These are phyloP conservation scores for Pseudonectria foliicola DNA, from an alignment of 2,329 filamentous ascomycete species.

Conservation along the genomic window DNA sequence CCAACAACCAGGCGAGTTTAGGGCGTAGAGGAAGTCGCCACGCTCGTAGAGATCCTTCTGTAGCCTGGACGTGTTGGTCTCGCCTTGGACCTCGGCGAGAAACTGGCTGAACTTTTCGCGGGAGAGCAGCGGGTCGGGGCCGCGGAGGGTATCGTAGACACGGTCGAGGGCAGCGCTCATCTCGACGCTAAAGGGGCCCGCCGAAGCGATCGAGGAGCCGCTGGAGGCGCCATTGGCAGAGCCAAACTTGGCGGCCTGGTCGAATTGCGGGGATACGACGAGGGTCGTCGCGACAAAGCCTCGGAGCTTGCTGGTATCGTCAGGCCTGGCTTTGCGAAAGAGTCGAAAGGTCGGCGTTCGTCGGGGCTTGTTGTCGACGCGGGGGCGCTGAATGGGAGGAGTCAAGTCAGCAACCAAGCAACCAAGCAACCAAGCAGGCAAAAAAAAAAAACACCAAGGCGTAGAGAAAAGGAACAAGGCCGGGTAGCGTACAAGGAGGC, in stretches of 20 bases:
- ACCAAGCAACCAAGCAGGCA: no score
- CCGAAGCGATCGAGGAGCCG: conserved; percentile 7
- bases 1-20: conserved; percentile 37
- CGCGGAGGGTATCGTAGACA: conserved; percentile 40
- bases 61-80: conserved; percentile 25
- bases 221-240: conserved; percentile 4
- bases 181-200: conserved; percentile 39
- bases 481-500: no score
- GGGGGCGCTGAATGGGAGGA: background rate
- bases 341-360: conserved; percentile 33
- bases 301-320: conserved; percentile 22
- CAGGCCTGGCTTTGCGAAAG: conserved; percentile 29
- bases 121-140: conserved; percentile 22
- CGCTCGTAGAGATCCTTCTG: conserved; percentile 36
- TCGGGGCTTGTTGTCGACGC: conserved; percentile 16
- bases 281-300: conserved; percentile 29
- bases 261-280: conserved; percentile 20
- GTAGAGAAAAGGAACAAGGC: no score
- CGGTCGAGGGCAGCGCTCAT: conserved; percentile 42
- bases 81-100: conserved; percentile 43
- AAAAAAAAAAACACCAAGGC: no score
- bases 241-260: conserved; percentile 20
- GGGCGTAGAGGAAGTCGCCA: conserved; percentile 44
- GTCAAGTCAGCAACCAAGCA: conserved; percentile 4
- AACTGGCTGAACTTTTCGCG: conserved; percentile 39